Base-by-base conservation (phyloP, 2,329 filamentous ascomycete genomes). In the Hawksworthiomyces lignivorus region DNA sequence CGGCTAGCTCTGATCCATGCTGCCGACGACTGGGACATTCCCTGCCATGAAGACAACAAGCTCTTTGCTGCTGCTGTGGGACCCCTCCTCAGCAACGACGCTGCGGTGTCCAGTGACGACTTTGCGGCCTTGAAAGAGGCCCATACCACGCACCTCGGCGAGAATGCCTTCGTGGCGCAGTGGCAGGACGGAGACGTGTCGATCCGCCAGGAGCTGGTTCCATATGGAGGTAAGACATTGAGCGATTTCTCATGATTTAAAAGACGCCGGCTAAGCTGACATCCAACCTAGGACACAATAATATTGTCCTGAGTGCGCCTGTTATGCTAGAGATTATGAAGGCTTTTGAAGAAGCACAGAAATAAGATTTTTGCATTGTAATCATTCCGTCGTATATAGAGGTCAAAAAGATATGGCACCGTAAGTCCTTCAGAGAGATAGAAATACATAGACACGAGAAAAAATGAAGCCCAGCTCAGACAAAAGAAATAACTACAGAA, bases 1-100 rank as follows among this genome's bases (percentile, higher is more conserved):
- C 72, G 80, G 18, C 63, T 96, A 17, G 80, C 75, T 32, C 65
- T 96, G 31, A 64, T 97, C 3, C 90, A 96, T 54, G 85, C 88
- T 14, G 72, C 74, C 41, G 77, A 95, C 54, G 90, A 97, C 57
- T 66, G 68, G 45, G 87, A 95, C 52, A 95, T 97, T 46, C 80
- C 85, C 0, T 90, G 78, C 64, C 72, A 66, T 2, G 80, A 88
- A 54, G 78, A 80, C 32, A 73, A 82, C 51, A 69, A 67, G 50
- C 62, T 86, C 2, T 87, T 85, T 56, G 64, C 64, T 22, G 69
- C 73, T 1, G 75, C 80, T 0, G 74, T 74, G 2, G 70, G 69
- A n/a, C 45, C 42, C 1, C 29, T 50, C 8, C 9, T 48, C 1
- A 15, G 34, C 7, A n/a, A 31, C 5, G 34, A 56, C 8, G 60